phyloP scores from a whole-genome alignment of 495 filamentous ascomycete genomes.

The Penicillium dipodomyicola region DNA sequence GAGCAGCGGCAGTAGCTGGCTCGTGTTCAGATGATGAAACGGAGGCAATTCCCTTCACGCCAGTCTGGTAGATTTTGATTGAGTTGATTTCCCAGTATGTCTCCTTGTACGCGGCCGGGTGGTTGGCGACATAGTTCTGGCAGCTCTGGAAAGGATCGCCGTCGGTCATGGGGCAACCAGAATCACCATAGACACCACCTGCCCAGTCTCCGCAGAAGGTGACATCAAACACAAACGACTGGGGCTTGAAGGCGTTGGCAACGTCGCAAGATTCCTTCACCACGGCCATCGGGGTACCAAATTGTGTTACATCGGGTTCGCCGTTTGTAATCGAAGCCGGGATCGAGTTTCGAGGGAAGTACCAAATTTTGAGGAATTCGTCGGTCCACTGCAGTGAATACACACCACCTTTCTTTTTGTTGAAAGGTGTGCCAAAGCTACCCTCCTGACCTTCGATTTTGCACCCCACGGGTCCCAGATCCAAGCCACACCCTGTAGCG shows the following conservation, averaged over 20 bases:
- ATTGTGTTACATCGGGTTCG: conserved; percentile 59
- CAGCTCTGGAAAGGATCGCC: conserved; percentile 50
- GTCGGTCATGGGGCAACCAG: conserved; percentile 39
- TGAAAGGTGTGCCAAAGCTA: conserved; percentile 73
- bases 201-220: conserved; percentile 93
- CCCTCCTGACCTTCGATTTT: conserved; percentile 47
- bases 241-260: conserved; percentile 60
- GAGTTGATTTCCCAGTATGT: conserved; percentile 73
- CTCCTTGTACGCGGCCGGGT: conserved; percentile 58
- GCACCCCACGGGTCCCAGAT: conserved; percentile 49
- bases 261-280: conserved; percentile 67
- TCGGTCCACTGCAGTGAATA: conserved; percentile 77
- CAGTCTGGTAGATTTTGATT: conserved; percentile 59
- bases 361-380: conserved; percentile 68
- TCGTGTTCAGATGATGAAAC: conserved; percentile 4
- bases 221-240: conserved; percentile 77
- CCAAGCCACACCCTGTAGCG: conserved; percentile 54
- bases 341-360: conserved; percentile 64
- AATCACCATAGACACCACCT: conserved; percentile 53
- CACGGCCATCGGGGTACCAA: conserved; percentile 65
- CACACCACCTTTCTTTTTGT: conserved; percentile 67
- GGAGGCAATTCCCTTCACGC: conserved; percentile 16
- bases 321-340: conserved; percentile 57
- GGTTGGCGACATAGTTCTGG: conserved; percentile 60
- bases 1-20: not conserved